Base-by-base conservation (phyloP, 1,284 basidiomycete species). In the Leccinum huronense region DNA sequence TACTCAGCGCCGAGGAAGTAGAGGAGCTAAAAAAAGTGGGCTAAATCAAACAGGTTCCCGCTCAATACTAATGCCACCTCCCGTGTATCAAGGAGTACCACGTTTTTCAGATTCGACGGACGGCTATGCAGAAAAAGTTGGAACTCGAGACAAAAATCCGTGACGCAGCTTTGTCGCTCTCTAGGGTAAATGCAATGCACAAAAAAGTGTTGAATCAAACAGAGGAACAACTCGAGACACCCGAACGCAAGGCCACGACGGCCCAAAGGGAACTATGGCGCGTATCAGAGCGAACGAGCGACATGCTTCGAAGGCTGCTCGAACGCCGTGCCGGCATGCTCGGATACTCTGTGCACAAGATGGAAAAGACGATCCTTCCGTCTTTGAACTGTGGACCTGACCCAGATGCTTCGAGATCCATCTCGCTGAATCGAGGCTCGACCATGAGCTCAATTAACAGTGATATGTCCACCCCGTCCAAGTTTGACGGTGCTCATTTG, bases 21-120 rank as follows among this genome's bases (percentile, higher is more conserved):
- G 94, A 96, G 68, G 90, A 91, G 60, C 84, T 95, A 69, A 95
- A 94, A 80, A 93, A 93, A 86, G 93, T 92, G 69, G 58, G 82
- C 78, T 16, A 34, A 19, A 36, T 65, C 66, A 38, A 38, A 11
- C 38, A 54, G 1, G 27, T 31, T 51, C n/a, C 23, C 55, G 2
- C 36, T 27, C 58, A 33, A 63, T 33, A 31, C 33, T 69, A 36
- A 68, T 45, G 2, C 38, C 34, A 5, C 33, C 7, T 3, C 40
- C 40, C 48, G 23, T 16, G 14, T 31, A 57, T 58, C 31, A 56
- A 93, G 91, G 91, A 93, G 75, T 80, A 90, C 68, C 84, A 86
- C 75, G 76, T 86, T 51, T 81, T 93, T 38, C 78, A 82, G 34
- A 83, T 88, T 10, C 83, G 90, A 36, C 77, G 87, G 16, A 81